phyloP scores from a whole-genome alignment of 2,329 filamentous ascomycete species.

The Cytospora paraplurivora region DNA sequence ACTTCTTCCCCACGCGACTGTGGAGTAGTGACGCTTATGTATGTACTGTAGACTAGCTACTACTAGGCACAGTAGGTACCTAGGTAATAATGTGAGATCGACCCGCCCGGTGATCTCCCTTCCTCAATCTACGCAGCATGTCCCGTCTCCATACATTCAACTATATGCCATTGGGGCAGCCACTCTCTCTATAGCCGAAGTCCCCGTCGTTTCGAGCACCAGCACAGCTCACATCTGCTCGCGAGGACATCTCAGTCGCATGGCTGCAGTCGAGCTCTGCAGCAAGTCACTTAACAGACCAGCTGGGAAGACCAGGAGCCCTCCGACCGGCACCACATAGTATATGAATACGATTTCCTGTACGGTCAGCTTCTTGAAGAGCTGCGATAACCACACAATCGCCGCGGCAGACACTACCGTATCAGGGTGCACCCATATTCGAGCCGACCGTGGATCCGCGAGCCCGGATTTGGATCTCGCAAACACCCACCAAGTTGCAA shows the following conservation, averaged over 20 bases:
- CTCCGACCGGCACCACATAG: not conserved
- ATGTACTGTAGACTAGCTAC: too few species aligned
- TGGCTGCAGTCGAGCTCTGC: constrained; percentile 3
- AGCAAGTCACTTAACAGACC: not conserved
- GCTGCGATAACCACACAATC: not conserved
- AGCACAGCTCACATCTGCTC: not conserved
- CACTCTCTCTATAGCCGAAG: not conserved
- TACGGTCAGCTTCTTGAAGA: not conserved
- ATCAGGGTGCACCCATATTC: not conserved
- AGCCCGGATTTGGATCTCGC: not conserved
- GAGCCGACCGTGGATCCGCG: not conserved
- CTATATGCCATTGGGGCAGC: not conserved
- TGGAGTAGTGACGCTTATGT: not conserved
- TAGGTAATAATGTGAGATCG: constrained; percentile 1
- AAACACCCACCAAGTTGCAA: not conserved
- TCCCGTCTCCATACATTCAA: not conserved
- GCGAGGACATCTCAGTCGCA: not conserved
- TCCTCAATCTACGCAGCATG: not conserved
- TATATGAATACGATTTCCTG: not conserved
- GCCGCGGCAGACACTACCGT: not conserved
- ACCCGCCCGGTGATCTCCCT: not conserved
- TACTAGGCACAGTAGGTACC: not conserved
- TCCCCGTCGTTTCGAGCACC: not conserved
- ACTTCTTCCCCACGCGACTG: constrained; percentile 1
- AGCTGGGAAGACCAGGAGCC: not conserved